Evolutionary conservation across 169 alveolate species (phyloP), one percentile per base, ranked within the genome.

Genomic region (Plasmodium reichenowi): DNA sequence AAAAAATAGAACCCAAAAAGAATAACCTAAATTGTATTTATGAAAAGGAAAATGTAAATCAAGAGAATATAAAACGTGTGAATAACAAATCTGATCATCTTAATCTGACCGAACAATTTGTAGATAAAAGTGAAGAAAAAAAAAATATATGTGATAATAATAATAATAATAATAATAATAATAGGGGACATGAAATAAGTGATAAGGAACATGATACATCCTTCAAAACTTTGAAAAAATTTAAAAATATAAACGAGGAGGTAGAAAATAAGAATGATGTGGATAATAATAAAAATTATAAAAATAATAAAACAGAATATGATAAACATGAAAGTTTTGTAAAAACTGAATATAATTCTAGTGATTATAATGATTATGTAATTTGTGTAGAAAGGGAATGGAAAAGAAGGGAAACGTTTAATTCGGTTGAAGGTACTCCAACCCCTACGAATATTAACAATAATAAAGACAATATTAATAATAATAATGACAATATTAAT

Each of bases 21-120:
- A 52, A 62, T 2, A 24, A 60, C 22, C 13, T 22, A 20, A 75
- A 75, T 50, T 38, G 47, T 13, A 32, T 7, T 7, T 6, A 38
- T 45, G 62, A 67, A 20, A 17, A 45, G 1, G 62, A 67, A 13
- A 6, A 10, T 29, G 13, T 45, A 0, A 1, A 10, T 22, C 58
- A 22, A 22, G 32, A 74, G 3, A 64, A 59, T 75, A 50, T 62
- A 75, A 52, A 74, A 32, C 22, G 7, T 59, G 72, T 1, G 17
- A 56, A 72, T 12, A 43, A 43, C 24, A 54, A 7, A 7, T 17
- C 50, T 52, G 58, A 52, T 15, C n/a, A 13, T 3, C 0, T 12
- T 15, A 43, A 72, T 24, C 47, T 6, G 24, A 71, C 9, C n/a
- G 63, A 71, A 22, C 12, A n/a, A 9, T n/a, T 56, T 9, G 58